Base-by-base conservation (phyloP, 305 asterid genomes). In the Fraxinus latifolia region DNA sequence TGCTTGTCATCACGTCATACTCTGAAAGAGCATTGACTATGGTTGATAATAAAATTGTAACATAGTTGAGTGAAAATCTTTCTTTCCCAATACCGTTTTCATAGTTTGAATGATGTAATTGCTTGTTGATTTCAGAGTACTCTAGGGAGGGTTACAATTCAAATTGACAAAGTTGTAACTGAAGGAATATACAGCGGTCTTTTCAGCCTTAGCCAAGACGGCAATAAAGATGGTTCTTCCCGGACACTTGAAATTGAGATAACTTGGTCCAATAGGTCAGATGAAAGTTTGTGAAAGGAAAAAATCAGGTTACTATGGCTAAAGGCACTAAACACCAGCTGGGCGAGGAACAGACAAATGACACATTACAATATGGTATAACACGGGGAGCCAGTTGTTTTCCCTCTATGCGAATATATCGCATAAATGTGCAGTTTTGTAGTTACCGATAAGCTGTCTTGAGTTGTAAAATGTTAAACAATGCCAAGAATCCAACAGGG, bases 121-220 rank as follows among this genome's bases (percentile, higher is more conserved):
- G 27, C 71, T 67, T 79, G 67, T 82, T 70, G 29, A 82, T 85
- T 81, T 80, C 95, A 95, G 98, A 89, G 92, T 33, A 89, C 85
- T 80, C 91, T 93, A 1, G 98, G 97, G 78, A 89, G 89, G 83
- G 91, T 92, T 58, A 86, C 92, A 21, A 88, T 95, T 79, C 97
- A 91, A 83, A 91, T 93, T 6, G 98, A 93, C 89, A 93, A 92
- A 87, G 91, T 92, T 34, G 92, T 93, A 83, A 93, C 82, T 79
- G 97, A 89, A 86, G 92, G 92, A 73, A 74, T 82, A 76, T 84
- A 86, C 80, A 87, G 84, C 37, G 92, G 89, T 65, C 81, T 81
- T 60, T 84, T 89, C 82, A 83, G 83, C 87, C 86, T 89, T 77
- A 84, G 87, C 74, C 87, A 84, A 77, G 89, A 86, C 31, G 78